Percentiles rank a stretch among this genome's conserved stretches.
phyloP scores from a whole-genome alignment of 768 basidiomycete species.

The Russula brevipes region DNA sequence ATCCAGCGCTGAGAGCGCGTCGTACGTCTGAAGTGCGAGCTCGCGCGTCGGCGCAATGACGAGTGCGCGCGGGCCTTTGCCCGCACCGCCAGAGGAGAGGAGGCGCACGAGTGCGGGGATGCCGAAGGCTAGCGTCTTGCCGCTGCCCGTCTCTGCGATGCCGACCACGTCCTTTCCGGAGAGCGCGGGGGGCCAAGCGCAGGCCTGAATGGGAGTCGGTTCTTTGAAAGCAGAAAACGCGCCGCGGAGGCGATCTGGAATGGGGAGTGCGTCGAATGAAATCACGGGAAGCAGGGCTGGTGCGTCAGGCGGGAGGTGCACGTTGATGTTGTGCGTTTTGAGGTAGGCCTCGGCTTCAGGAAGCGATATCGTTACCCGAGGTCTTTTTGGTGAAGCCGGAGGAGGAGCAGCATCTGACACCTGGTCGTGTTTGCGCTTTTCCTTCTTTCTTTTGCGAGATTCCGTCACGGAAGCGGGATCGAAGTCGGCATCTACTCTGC shows the following conservation, averaged over 20 bases:
- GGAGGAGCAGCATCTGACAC: slow-evolving; percentile 25
- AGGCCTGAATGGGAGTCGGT: slow-evolving; percentile 94
- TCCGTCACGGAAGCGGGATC: background rate
- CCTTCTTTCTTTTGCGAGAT: slow-evolving; percentile 30
- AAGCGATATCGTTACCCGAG: slow-evolving; percentile 27
- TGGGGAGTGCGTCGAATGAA: slow-evolving; percentile 65
- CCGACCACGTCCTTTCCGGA: slow-evolving; percentile 85
- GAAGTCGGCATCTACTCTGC: slow-evolving; percentile 13
- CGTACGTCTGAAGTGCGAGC: slow-evolving; percentile 92
- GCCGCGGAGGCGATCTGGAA: slow-evolving; percentile 55
- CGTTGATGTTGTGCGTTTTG: slow-evolving; percentile 63
- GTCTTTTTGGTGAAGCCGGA: slow-evolving; percentile 16
- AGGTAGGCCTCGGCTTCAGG: slow-evolving; percentile 44
- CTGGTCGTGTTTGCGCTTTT: slow-evolving; percentile 35
- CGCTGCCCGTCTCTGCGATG: slow-evolving; percentile 95
- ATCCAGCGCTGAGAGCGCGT: slow-evolving; percentile 69
- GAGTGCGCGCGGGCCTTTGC: slow-evolving; percentile 43
- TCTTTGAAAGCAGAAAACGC: slow-evolving; percentile 71
- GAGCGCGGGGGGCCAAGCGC: slow-evolving; percentile 87
- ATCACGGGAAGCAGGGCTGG: slow-evolving; percentile 57
- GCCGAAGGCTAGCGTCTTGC: slow-evolving; percentile 95
- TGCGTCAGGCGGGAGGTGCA: slow-evolving; percentile 49
- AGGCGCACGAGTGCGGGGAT: slow-evolving; percentile 80
- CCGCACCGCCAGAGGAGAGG: slow-evolving; percentile 37
- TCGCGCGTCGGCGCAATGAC: slow-evolving; percentile 95